Evolutionary conservation across 1,139 yeast species (phyloP).

Genomic region (Protomyces arabidopsidicola): DNA sequence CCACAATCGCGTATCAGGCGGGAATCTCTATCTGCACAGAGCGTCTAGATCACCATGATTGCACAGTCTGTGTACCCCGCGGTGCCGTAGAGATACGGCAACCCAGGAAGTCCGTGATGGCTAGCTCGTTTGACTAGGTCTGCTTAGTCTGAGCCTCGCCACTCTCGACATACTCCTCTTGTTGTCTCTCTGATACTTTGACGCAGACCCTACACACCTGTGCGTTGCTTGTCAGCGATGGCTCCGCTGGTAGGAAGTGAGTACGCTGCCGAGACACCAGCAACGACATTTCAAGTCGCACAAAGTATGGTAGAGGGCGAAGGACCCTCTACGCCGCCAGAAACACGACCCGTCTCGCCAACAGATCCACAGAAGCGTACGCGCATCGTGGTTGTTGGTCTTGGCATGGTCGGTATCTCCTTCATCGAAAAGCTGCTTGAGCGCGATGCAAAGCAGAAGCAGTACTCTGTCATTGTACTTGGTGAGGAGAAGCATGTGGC

Average conservation of each 20-base stretch:
- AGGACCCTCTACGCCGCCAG: constrained; percentile 1
- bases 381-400: constrained; percentile 38
- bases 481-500: constrained; percentile 42
- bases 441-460: constrained; percentile 37
- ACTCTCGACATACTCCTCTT: too few species aligned
- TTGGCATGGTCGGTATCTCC: constrained; percentile 42
- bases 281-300: background rate
- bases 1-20: too few species aligned
- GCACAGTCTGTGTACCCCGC: too few species aligned
- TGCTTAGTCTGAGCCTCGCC: too few species aligned
- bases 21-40: too few species aligned
- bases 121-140: too few species aligned
- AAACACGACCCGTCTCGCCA: background rate
- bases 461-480: constrained; percentile 37
- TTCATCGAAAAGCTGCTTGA: constrained; percentile 40
- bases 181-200: too few species aligned
- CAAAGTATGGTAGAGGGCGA: background rate
- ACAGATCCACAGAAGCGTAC: background rate
- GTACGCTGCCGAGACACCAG: background rate
- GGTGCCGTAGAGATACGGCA: too few species aligned
- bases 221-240: background rate
- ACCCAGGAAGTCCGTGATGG: too few species aligned
- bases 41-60: too few species aligned
- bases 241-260: background rate
- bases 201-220: too few species aligned